These are phyloP conservation scores for Noccaea caerulescens DNA, from an alignment of 345 rosid genomes.

Conservation along the genomic window DNA sequence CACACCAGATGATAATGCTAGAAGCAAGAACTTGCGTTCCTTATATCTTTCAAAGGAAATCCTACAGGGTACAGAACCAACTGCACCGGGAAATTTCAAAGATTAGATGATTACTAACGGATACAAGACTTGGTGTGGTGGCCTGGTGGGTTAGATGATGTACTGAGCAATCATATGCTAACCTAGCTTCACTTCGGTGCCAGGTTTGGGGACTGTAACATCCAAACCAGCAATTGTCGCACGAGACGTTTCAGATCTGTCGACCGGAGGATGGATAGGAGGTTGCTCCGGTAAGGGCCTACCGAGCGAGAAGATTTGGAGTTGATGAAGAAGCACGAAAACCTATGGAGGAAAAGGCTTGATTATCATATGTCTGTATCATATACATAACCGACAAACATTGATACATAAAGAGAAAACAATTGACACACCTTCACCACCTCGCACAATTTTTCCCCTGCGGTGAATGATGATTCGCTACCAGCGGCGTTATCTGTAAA, in stretches of 20 bases:
- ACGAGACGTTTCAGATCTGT: conserved; percentile 60
- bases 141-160: not conserved
- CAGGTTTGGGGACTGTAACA: conserved; percentile 77
- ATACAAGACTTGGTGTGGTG: not conserved
- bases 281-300: conserved; percentile 81
- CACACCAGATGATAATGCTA: conserved; percentile 66
- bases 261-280: conserved; percentile 54
- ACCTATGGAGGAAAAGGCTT: conserved; percentile 53
- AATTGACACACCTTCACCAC: conserved; percentile 79
- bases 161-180: conserved; percentile 33
- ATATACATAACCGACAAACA: conserved; percentile 8
- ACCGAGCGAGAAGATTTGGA: conserved; percentile 79
- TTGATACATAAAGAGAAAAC: conserved; percentile 8
- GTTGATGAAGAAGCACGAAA: conserved; percentile 90
- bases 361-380: conserved; percentile 29
- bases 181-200: conserved; percentile 80
- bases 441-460: conserved; percentile 82
- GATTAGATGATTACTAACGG: not conserved
- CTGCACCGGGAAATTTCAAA: conserved; percentile 55
- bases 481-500: conserved; percentile 53
- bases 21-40: conserved; percentile 77
- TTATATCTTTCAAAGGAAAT: conserved; percentile 95
- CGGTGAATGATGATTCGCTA: conserved; percentile 68
- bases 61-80: conserved; percentile 85
- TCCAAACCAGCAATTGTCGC: conserved; percentile 71